phyloP scores from a whole-genome alignment of 768 basidiomycete species.

The Mycena filopes region DNA sequence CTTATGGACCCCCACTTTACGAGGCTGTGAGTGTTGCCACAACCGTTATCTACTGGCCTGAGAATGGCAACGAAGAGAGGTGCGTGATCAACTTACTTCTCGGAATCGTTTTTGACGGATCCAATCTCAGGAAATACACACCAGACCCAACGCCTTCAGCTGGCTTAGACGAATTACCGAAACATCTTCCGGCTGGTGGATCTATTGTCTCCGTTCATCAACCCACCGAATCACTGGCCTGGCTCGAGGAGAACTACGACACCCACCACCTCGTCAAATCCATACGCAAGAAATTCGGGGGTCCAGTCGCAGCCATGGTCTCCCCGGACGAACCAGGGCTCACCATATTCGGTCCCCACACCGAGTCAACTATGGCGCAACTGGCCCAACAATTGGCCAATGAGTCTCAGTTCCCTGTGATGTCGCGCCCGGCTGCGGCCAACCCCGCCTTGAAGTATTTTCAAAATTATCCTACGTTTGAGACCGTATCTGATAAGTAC shows the following conservation, averaged over 20 bases:
- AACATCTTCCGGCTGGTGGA: slow-evolving; percentile 4
- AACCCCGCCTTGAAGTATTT: slow-evolving; percentile 1
- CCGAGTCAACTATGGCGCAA: neutral
- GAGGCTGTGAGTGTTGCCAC: slow-evolving; percentile 11
- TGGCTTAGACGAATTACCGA: neutral
- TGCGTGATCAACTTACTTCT: too few species aligned
- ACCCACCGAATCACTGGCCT: slow-evolving; percentile 1
- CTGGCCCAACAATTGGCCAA: slow-evolving; percentile 5
- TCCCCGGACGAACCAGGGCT: slow-evolving; percentile 1
- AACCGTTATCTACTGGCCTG: slow-evolving; percentile 15
- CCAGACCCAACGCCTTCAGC: neutral
- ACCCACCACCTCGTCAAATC: neutral
- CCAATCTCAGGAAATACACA: too few species aligned
- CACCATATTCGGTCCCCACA: slow-evolving; percentile 1
- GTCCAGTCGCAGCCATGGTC: slow-evolving; percentile 4
- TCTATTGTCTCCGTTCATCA: neutral
- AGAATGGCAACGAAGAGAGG: too few species aligned
- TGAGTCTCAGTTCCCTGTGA: slow-evolving; percentile 4
- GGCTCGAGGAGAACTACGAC: slow-evolving; percentile 13
- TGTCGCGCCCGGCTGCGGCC: neutral
- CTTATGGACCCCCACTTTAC: neutral
- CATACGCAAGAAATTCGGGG: slow-evolving; percentile 1
- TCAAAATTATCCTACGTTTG: neutral
- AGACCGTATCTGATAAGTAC: too few species aligned
- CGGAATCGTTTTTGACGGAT: too few species aligned